Evolutionary conservation across 768 basidiomycete genomes (phyloP).

Genomic region (Strobilomyces echinocephalus): DNA sequence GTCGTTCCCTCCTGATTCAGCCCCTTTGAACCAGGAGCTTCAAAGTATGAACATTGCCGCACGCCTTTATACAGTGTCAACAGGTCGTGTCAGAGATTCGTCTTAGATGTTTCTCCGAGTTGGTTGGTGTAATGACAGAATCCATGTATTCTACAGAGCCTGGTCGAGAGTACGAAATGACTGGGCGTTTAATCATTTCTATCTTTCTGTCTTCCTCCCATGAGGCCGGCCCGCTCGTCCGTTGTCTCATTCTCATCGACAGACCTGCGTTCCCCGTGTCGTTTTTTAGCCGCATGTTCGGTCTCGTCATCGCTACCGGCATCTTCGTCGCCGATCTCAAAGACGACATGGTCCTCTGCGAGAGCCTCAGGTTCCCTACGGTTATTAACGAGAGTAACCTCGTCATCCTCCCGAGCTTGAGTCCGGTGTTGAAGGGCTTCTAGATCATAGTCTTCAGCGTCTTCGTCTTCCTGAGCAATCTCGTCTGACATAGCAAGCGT

Average conservation of each 20-base stretch:
- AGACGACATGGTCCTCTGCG: conserved; percentile 72
- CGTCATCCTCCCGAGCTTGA: conserved; percentile 52
- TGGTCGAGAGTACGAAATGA: conserved; percentile 17
- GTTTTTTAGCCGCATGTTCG: conserved; percentile 45
- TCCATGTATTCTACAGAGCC: conserved; percentile 36
- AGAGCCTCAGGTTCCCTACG: conserved; percentile 45
- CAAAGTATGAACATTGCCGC: conserved; percentile 96
- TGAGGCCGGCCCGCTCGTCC: conserved; percentile 66
- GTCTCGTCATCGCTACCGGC: conserved; percentile 62
- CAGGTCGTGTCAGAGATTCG: conserved; percentile 74
- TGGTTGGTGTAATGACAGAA: neutral
- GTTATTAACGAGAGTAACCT: conserved; percentile 66
- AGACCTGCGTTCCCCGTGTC: conserved; percentile 37
- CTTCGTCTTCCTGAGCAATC: conserved; percentile 89
- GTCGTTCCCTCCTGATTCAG: neutral
- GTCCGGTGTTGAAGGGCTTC: conserved; percentile 65
- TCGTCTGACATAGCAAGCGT: conserved; percentile 96
- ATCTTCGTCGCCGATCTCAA: conserved; percentile 88
- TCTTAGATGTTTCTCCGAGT: conserved; percentile 8
- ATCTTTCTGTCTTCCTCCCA: conserved; percentile 39
- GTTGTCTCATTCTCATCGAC: conserved; percentile 44
- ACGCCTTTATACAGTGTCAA: conserved; percentile 80
- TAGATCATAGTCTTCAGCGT: conserved; percentile 89
- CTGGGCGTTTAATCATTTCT: conserved; percentile 30
- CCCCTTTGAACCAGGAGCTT: conserved; percentile 54